These are phyloP conservation scores for Colletotrichum paranaense DNA, from an alignment of 2,329 filamentous ascomycete species.

Conservation along the genomic window DNA sequence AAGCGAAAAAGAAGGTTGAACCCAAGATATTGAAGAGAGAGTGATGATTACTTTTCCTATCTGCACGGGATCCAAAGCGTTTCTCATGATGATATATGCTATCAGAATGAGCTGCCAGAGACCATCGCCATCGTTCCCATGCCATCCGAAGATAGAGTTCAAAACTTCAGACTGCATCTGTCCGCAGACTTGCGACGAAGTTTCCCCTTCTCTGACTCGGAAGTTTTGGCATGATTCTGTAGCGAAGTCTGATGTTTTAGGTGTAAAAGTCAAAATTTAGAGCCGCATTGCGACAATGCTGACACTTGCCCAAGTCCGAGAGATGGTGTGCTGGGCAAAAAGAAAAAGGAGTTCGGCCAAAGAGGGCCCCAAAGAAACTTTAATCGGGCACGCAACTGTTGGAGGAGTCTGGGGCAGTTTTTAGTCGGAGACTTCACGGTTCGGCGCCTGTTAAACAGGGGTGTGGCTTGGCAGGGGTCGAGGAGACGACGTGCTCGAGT, in stretches of 20 bases:
- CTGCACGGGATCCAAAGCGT: rapidly evolving
- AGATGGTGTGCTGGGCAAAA: neutral
- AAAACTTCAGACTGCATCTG: slow-evolving; percentile 25
- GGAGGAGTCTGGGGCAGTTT: neutral
- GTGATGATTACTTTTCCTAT: neutral
- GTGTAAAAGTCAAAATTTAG: neutral
- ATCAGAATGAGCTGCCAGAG: neutral
- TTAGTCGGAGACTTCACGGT: neutral
- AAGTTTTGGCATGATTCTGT: neutral
- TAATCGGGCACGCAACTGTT: neutral
- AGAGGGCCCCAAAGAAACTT: neutral
- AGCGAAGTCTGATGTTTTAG: slow-evolving; percentile 1
- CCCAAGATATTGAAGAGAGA: neutral
- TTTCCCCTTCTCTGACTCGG: slow-evolving; percentile 7
- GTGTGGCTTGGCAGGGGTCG: slow-evolving; percentile 6
- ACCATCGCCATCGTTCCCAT: neutral
- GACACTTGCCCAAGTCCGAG: neutral
- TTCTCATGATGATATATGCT: neutral
- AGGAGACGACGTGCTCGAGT: slow-evolving; percentile 2
- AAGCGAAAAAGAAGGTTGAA: neutral
- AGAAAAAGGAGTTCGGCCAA: slow-evolving; percentile 5
- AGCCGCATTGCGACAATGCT: slow-evolving; percentile 4
- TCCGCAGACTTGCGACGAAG: slow-evolving; percentile 25
- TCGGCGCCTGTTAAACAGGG: slow-evolving; percentile 1
- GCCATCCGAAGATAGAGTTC: slow-evolving; percentile 24